These are phyloP conservation scores for Candida maesae DNA, from an alignment of 805 yeast genomes.

Conservation along the genomic window DNA sequence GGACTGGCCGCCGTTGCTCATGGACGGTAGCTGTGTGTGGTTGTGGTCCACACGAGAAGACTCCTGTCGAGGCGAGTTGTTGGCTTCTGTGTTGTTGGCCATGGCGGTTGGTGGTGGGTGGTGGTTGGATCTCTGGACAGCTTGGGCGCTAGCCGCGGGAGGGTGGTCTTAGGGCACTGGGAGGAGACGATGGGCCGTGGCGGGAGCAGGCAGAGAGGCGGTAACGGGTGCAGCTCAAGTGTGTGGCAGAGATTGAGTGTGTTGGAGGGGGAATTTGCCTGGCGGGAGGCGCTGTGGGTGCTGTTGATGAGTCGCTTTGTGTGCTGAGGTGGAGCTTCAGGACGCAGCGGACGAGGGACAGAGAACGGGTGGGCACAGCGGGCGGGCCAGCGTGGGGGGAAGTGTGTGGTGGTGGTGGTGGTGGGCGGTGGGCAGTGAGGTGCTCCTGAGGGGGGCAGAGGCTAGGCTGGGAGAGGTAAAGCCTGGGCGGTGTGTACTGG, in stretches of 20 bases:
- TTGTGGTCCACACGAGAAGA: conserved; percentile 1
- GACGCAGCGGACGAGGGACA: no score
- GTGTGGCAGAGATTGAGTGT: neutral
- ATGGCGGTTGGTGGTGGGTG: neutral
- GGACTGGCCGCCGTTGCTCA: conserved; percentile 1
- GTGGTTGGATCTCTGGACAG: no score
- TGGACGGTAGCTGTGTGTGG: neutral
- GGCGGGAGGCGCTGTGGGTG: no score
- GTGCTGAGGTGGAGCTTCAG: no score
- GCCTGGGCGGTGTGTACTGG: neutral
- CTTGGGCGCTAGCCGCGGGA: neutral
- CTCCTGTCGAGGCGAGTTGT: conserved; percentile 7
- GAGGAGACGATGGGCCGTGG: no score
- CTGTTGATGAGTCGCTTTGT: no score
- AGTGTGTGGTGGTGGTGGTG: neutral
- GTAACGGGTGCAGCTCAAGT: neutral
- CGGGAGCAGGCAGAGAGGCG: neutral
- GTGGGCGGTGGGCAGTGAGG: neutral
- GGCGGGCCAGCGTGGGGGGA: neutral
- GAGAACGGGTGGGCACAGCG: conserved; percentile 1
- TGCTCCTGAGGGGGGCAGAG: neutral
- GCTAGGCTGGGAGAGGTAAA: neutral
- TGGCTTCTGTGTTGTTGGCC: conserved; percentile 4
- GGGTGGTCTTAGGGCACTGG: neutral
- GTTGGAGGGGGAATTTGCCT: neutral